A percentile compares a stretch with the other conserved stretches of the same genome.
phyloP scores from a whole-genome alignment of 2,329 filamentous ascomycete species.

The Reticulascus tulasneorum region DNA sequence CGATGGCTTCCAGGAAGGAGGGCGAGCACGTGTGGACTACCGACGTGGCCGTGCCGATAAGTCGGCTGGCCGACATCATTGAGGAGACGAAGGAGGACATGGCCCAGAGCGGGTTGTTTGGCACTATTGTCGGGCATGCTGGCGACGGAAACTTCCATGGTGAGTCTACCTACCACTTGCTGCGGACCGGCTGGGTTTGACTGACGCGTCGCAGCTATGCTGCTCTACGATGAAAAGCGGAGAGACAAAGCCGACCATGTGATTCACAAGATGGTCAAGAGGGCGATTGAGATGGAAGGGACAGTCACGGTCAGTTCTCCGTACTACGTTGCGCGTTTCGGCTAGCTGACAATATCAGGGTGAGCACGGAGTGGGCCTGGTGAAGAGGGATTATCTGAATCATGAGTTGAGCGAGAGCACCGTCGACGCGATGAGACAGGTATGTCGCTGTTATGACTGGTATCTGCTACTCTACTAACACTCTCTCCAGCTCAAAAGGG shows the following conservation, averaged over 20 bases:
- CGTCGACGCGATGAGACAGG: conserved; percentile 79
- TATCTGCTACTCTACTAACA: background rate
- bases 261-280: conserved; percentile 81
- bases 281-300: conserved; percentile 78
- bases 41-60: conserved; percentile 81
- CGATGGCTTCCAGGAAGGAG: conserved; percentile 61
- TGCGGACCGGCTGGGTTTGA: too few species aligned
- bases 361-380: conserved; percentile 78
- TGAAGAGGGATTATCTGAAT: conserved; percentile 78
- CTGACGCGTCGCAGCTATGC: conserved; percentile 37
- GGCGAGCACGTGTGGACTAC: conserved; percentile 80
- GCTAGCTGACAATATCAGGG: conserved; percentile 40
- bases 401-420: conserved; percentile 72
- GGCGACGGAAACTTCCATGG: conserved; percentile 77
- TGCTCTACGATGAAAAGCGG: conserved; percentile 63
- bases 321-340: background rate
- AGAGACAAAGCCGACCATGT: conserved; percentile 63
- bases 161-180: conserved; percentile 21
- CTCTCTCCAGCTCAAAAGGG: conserved; percentile 63
- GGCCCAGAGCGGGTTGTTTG: conserved; percentile 37
- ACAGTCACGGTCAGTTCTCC: conserved; percentile 61
- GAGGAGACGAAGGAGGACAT: conserved; percentile 60
- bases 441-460: conserved; percentile 29
- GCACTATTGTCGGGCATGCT: conserved; percentile 64
- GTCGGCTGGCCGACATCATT: conserved; percentile 67